A percentile compares a stretch with the other conserved stretches of the same genome.
Evolutionary conservation across 345 rosid species (phyloP).

Genomic region (Isatis tinctoria): DNA sequence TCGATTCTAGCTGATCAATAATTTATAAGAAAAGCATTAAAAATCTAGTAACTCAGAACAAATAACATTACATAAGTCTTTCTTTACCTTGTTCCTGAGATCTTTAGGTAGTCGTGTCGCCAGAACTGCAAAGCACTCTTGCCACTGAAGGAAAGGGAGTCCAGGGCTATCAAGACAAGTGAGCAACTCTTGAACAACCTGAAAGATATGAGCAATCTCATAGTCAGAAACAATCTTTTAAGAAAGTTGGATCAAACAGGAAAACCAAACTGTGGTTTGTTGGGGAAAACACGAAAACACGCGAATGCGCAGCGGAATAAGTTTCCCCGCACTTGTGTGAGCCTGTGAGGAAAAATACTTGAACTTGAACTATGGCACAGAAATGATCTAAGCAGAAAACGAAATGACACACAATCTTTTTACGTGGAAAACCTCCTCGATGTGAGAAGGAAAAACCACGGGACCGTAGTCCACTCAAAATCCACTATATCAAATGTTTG

Average conservation of each 20-base stretch:
- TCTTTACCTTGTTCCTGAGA: slow-evolving; percentile 67
- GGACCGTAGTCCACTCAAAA: too few species aligned
- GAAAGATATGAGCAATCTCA: slow-evolving; percentile 21
- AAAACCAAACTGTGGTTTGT: not conserved
- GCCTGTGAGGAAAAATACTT: too few species aligned
- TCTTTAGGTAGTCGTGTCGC: slow-evolving; percentile 89
- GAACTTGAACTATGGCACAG: too few species aligned
- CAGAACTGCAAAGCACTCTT: slow-evolving; percentile 86
- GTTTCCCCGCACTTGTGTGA: too few species aligned
- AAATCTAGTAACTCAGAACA: not conserved
- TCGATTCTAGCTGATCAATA: slow-evolving; percentile 73
- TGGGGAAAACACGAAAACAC: too few species aligned
- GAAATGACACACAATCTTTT: too few species aligned
- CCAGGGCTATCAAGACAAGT: slow-evolving; percentile 87
- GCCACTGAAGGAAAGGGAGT: slow-evolving; percentile 98
- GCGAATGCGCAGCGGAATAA: too few species aligned
- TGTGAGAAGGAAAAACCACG: too few species aligned
- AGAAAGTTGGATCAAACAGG: not conserved
- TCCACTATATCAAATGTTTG: too few species aligned
- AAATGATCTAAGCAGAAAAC: too few species aligned
- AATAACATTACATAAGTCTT: not conserved
- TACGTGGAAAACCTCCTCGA: too few species aligned
- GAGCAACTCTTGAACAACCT: slow-evolving; percentile 91
- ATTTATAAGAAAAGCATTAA: not conserved
- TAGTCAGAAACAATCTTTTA: not conserved